Evolutionary conservation across 495 filamentous ascomycete species (phyloP).

Genomic region (Trichoderma asperelloides): DNA sequence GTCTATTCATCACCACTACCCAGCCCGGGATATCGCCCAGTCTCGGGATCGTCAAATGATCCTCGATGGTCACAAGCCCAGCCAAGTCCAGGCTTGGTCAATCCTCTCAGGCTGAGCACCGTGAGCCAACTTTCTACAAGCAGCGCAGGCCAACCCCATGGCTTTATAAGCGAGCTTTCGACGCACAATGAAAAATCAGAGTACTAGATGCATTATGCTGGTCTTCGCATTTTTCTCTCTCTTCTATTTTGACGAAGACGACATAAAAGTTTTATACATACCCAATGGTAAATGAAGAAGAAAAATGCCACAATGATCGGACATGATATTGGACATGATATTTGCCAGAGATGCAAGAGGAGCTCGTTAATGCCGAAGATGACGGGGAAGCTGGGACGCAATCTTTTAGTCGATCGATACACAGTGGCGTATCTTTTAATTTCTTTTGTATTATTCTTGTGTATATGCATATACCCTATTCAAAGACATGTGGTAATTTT

Average conservation of each 20-base stretch:
- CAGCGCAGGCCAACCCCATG: not conserved
- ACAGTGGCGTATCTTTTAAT: not conserved
- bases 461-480: not conserved
- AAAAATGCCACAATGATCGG: not conserved
- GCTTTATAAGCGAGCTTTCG: not conserved
- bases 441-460: not conserved
- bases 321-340: not conserved
- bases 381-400: not conserved
- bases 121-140: not conserved
- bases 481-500: not conserved
- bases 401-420: not conserved
- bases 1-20: conserved; percentile 19
- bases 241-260: not conserved
- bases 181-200: not conserved
- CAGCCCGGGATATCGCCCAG: conserved; percentile 14
- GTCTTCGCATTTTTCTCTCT: not conserved
- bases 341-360: not conserved
- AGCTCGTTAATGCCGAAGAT: not conserved
- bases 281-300: not conserved
- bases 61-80: conserved; percentile 26
- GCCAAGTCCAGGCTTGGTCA: conserved; percentile 19
- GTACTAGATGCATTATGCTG: not conserved
- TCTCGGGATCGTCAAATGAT: conserved; percentile 23
- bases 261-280: not conserved
- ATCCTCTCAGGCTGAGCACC: not conserved